phyloP scores from a whole-genome alignment of 768 basidiomycete genomes.

The Lactarius pseudohatsudake region DNA sequence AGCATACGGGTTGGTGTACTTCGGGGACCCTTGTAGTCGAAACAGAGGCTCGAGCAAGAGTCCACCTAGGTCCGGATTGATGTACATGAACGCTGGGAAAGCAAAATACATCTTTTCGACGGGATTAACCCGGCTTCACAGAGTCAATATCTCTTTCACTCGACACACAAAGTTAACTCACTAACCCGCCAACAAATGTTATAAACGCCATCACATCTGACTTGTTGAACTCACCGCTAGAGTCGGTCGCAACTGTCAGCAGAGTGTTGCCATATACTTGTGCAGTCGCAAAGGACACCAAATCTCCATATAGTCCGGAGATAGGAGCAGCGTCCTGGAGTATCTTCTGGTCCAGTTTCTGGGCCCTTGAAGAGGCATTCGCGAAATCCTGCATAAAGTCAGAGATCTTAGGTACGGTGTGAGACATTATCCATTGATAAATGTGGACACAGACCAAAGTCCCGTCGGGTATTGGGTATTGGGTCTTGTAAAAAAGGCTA shows the following conservation, averaged over 20 bases:
- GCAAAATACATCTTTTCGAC: slow-evolving; percentile 55
- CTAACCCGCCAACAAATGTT: slow-evolving; percentile 38
- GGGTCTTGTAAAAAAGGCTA: slow-evolving; percentile 44
- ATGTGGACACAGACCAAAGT: slow-evolving; percentile 25
- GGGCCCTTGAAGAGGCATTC: slow-evolving; percentile 45
- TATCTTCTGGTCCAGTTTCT: slow-evolving; percentile 49
- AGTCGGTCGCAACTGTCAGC: slow-evolving; percentile 50
- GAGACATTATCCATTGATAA: not conserved
- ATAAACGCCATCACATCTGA: slow-evolving; percentile 54
- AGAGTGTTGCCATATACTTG: slow-evolving; percentile 56
- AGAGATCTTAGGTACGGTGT: slow-evolving; percentile 37
- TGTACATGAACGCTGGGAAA: slow-evolving; percentile 53
- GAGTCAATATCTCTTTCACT: not conserved
- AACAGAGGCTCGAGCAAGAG: slow-evolving; percentile 30
- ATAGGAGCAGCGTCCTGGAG: slow-evolving; percentile 47
- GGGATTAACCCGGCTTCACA: slow-evolving; percentile 39
- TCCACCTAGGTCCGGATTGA: slow-evolving; percentile 50
- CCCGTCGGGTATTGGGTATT: slow-evolving; percentile 39
- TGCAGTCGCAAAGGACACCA: slow-evolving; percentile 54
- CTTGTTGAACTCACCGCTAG: slow-evolving; percentile 49
- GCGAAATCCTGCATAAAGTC: slow-evolving; percentile 46
- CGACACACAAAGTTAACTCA: slow-evolving; percentile 27
- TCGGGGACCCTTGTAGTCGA: slow-evolving; percentile 21
- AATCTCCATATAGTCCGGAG: slow-evolving; percentile 49
- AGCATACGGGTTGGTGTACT: slow-evolving; percentile 27